Percentiles rank a stretch among this genome's conserved stretches.
Conservation (phyloP, 2,329 filamentous ascomycete species). For the Colletotrichum acutatum region DNA sequence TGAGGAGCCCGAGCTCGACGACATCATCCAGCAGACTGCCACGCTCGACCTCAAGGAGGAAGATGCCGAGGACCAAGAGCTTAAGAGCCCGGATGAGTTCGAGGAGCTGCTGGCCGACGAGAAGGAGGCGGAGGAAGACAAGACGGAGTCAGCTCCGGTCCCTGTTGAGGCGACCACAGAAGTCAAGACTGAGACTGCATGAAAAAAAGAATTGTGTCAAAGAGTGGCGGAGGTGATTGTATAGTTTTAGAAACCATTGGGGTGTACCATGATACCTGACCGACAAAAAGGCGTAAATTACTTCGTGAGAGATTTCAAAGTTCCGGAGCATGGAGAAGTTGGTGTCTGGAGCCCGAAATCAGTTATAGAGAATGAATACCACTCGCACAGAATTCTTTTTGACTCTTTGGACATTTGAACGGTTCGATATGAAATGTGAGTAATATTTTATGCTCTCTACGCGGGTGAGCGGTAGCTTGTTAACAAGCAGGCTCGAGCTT, state of each 20-base stretch:
- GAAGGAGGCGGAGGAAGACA: constrained; percentile 13
- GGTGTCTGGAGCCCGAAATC: constrained; percentile 24
- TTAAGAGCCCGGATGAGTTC: constrained; percentile 33
- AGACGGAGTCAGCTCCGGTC: not conserved
- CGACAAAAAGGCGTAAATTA: constrained; percentile 35
- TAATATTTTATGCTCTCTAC: no score
- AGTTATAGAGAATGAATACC: constrained; percentile 35
- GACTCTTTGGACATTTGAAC: not conserved
- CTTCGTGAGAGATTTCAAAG: constrained; percentile 30
- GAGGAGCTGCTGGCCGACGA: constrained; percentile 26
- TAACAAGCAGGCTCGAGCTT: not conserved
- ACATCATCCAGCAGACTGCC: constrained; percentile 1
- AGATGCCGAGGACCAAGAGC: constrained; percentile 20
- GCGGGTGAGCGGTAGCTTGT: not conserved
- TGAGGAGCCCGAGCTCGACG: constrained; percentile 16
- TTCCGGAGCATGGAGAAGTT: constrained; percentile 26
- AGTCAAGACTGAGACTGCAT: constrained; percentile 21
- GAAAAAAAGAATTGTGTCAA: not conserved
- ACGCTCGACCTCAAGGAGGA: constrained; percentile 20
- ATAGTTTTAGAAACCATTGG: constrained; percentile 32
- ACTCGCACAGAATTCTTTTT: not conserved
- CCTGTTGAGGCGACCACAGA: not conserved
- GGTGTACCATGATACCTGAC: constrained; percentile 36
- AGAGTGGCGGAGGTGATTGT: constrained; percentile 13
- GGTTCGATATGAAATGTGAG: no score